phyloP scores from a whole-genome alignment of 2,329 filamentous ascomycete genomes.

The Neonectria coccinea region DNA sequence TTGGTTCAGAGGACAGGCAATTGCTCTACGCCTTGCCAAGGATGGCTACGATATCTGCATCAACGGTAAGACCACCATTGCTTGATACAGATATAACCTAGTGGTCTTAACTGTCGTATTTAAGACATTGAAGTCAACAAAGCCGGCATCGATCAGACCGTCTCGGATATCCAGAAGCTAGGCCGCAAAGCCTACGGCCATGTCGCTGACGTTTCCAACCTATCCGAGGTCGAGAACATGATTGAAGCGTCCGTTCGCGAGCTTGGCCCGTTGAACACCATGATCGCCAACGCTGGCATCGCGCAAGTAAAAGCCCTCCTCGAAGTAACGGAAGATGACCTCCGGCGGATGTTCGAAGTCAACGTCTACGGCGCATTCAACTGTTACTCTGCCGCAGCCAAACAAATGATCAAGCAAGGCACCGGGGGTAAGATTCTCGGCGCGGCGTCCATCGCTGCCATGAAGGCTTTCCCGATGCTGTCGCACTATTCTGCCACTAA shows the following conservation, averaged over 20 bases:
- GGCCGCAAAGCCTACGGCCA: constrained; percentile 66
- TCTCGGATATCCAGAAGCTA: constrained; percentile 63
- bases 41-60: constrained; percentile 76
- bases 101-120: neutral
- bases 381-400: constrained; percentile 72
- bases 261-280: constrained; percentile 62
- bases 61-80: constrained; percentile 24
- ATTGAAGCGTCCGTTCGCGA: constrained; percentile 63
- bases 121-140: constrained; percentile 22
- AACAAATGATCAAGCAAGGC: constrained; percentile 73
- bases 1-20: constrained; percentile 65
- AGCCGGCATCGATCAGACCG: constrained; percentile 63
- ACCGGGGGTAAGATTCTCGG: constrained; percentile 65
- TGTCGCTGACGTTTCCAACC: constrained; percentile 71
- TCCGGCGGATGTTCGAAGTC: constrained; percentile 70
- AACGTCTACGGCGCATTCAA: constrained; percentile 75
- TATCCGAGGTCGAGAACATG: constrained; percentile 62
- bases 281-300: constrained; percentile 72
- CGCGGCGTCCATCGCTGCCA: constrained; percentile 67
- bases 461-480: constrained; percentile 69
- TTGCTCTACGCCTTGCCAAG: constrained; percentile 71
- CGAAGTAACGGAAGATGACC: constrained; percentile 67
- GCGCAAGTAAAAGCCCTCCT: constrained; percentile 67
- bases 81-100: neutral
- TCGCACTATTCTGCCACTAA: constrained; percentile 74